Evolutionary conservation across 306 rosid species (phyloP).

Genomic region (Quercus aquifolioides): DNA sequence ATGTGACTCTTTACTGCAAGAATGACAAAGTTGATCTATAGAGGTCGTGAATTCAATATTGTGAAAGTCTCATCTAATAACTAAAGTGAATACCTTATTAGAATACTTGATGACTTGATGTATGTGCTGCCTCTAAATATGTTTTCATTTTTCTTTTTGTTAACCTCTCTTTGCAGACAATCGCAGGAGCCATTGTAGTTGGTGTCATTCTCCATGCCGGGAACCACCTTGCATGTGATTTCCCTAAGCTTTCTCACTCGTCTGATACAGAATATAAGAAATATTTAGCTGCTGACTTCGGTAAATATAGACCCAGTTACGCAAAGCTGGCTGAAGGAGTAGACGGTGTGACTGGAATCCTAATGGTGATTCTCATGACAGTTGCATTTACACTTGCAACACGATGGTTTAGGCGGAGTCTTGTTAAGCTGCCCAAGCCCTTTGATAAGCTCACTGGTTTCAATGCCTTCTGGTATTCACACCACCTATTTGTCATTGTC

Average conservation of each 20-base stretch:
- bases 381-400: constrained; percentile 94
- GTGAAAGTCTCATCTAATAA: not conserved
- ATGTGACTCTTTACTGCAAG: constrained; percentile 9
- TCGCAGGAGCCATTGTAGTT: constrained; percentile 84
- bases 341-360: constrained; percentile 86
- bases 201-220: constrained; percentile 90
- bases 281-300: constrained; percentile 53
- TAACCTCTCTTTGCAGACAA: constrained; percentile 38
- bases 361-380: constrained; percentile 75
- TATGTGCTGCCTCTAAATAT: not conserved
- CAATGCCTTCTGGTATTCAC: constrained; percentile 99
- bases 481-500: constrained; percentile 91
- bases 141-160: not conserved
- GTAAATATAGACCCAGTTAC: constrained; percentile 59
- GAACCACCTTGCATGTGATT: constrained; percentile 93
- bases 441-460: constrained; percentile 87
- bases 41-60: constrained; percentile 18
- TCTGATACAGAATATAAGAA: constrained; percentile 27
- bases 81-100: not conserved
- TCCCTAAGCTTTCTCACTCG: constrained; percentile 55
- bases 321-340: constrained; percentile 49
- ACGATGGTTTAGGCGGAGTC: constrained; percentile 82
- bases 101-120: not conserved
- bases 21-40: not conserved
- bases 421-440: constrained; percentile 86